These are phyloP conservation scores for Crithidia expoeki DNA, from an alignment of 208 protist species.

Conservation along the genomic window DNA sequence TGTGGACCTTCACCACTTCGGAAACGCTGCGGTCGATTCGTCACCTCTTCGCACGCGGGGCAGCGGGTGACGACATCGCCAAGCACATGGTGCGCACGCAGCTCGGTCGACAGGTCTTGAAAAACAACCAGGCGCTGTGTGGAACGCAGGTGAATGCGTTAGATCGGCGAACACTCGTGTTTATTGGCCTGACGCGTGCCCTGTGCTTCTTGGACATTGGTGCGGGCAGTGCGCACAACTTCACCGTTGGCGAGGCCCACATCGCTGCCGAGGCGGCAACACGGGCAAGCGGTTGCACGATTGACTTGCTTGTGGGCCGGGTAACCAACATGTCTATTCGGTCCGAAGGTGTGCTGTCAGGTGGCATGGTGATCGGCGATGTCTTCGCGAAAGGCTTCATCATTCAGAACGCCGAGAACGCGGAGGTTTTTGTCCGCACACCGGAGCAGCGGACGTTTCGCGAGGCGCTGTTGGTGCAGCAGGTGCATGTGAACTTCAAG, in stretches of 20 bases:
- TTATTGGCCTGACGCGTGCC: slow-evolving; percentile 47
- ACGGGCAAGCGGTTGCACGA: slow-evolving; percentile 25
- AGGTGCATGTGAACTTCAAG: slow-evolving; percentile 77
- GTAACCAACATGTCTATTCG: slow-evolving; percentile 52
- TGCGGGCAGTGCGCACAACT: slow-evolving; percentile 72
- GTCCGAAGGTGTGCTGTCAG: slow-evolving; percentile 83
- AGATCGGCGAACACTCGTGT: slow-evolving; percentile 34
- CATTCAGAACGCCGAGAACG: slow-evolving; percentile 55
- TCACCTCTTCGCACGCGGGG: slow-evolving; percentile 39
- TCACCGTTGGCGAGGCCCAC: slow-evolving; percentile 47
- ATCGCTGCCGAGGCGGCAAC: slow-evolving; percentile 35
- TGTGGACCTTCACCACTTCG: slow-evolving; percentile 55
- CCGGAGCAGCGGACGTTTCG: slow-evolving; percentile 73
- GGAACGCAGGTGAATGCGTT: background rate
- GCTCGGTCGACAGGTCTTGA: slow-evolving; percentile 16
- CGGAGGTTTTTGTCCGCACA: slow-evolving; percentile 51
- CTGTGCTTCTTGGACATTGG: slow-evolving; percentile 73
- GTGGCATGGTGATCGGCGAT: slow-evolving; percentile 55
- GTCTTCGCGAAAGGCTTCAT: slow-evolving; percentile 58
- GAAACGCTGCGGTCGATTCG: slow-evolving; percentile 44
- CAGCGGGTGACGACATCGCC: slow-evolving; percentile 16
- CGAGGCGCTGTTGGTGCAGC: slow-evolving; percentile 42
- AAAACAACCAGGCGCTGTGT: slow-evolving; percentile 9
- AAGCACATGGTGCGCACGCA: slow-evolving; percentile 21
- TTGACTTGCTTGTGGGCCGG: slow-evolving; percentile 36